Percentiles rank a stretch among this genome's conserved stretches.
Conservation (phyloP, 192 early-diverging fungal species). For the Phycomyces blakesleeanus region DNA sequence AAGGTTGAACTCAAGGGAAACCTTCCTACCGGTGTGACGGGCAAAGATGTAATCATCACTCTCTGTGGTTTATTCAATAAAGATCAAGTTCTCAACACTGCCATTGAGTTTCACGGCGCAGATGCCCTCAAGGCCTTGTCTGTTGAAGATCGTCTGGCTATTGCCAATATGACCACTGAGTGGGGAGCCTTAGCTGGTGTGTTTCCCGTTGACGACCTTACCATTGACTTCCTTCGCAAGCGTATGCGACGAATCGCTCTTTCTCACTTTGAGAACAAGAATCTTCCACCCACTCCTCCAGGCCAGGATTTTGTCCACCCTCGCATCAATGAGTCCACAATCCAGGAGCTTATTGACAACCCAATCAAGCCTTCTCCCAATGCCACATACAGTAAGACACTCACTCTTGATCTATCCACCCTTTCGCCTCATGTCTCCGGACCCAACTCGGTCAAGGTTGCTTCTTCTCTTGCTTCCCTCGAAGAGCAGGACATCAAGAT, state of each 20-base stretch:
- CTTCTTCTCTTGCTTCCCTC: conserved; percentile 73
- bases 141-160: conserved; percentile 90
- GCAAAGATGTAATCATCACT: conserved; percentile 96
- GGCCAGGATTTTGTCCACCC: conserved; percentile 51
- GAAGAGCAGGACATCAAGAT: conserved; percentile 74
- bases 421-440: conserved; percentile 88
- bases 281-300: conserved; percentile 38
- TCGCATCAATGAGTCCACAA: conserved; percentile 50
- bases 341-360: conserved; percentile 38
- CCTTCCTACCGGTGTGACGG: conserved; percentile 81
- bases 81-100: conserved; percentile 95
- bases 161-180: conserved; percentile 99
- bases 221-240: conserved; percentile 67
- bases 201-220: conserved; percentile 86
- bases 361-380: conserved; percentile 48
- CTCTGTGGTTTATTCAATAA: conserved; percentile 89
- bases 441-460: conserved; percentile 94
- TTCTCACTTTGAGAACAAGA: conserved; percentile 49
- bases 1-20: conserved; percentile 81
- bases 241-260: conserved; percentile 54
- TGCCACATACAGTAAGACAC: conserved; percentile 78
- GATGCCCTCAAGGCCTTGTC: conserved; percentile 57
- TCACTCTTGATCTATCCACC: conserved; percentile 85
- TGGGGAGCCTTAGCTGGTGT: conserved; percentile 98
- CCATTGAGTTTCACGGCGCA: conserved; percentile 92